Conservation (phyloP, 441 rosid genomes). For the Aquilaria agallochum region DNA sequence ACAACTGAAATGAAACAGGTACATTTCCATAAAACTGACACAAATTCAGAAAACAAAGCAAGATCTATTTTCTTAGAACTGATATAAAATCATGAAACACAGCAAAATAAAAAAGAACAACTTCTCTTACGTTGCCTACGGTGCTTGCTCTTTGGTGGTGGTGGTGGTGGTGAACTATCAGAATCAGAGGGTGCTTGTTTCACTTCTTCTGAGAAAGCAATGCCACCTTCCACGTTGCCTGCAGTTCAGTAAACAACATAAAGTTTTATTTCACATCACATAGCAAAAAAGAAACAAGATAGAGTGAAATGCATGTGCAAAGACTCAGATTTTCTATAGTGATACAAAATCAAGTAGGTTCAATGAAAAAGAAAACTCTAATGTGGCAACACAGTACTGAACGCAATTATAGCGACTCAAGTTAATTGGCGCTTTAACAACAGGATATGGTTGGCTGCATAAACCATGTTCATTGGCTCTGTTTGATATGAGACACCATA, state of each 20-base stretch:
- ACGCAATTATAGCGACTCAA: no score
- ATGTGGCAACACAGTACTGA: no score
- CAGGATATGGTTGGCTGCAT: no score
- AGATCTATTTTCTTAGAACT: no score
- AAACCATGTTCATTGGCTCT: no score
- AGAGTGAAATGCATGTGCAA: no score
- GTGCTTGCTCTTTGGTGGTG: conserved; percentile 26
- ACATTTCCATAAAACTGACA: conserved; percentile 4
- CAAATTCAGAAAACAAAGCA: no score
- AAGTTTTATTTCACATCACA: background rate
- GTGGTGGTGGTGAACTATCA: conserved; percentile 10
- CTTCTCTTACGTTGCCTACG: conserved; percentile 41
- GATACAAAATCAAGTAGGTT: no score
- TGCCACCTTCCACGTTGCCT: conserved; percentile 27
- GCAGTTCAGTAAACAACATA: background rate
- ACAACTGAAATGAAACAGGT: background rate
- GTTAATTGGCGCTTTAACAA: no score
- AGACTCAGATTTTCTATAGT: no score
- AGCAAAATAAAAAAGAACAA: conserved; percentile 7
- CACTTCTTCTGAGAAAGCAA: conserved; percentile 12
- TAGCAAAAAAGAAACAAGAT: background rate
- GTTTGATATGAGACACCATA: no score
- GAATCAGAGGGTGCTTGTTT: conserved; percentile 14
- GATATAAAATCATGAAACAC: conserved; percentile 2
- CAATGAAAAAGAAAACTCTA: no score